Base-by-base conservation (phyloP, 1,139 yeast species). In the Hansenula anomala region DNA sequence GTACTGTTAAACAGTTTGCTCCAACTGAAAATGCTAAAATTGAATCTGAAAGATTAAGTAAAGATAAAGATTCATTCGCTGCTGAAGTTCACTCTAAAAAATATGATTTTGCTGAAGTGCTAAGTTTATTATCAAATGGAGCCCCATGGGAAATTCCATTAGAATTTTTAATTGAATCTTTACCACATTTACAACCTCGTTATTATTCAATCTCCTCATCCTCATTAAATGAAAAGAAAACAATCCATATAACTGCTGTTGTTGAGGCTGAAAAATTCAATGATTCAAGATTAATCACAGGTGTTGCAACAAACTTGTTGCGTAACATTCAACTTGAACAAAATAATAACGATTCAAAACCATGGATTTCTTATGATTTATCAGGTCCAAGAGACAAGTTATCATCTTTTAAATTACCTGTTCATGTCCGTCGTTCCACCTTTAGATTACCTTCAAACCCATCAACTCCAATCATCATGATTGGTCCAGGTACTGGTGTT, bases 401-500 rank as follows among this genome's bases (percentile, higher is more conserved):
- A 49, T 45, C 62, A 12, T 60, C 66, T 28, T 70, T 57, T 62
- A 85, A 81, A 58, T 71, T 90, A 40, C 97, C 97, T 12, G 82
- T 92, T 34, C 96, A 89, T 61, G 85, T 92, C 35, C 85, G 98
- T 66, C 88, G 94, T 64, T 89, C 97, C 9, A 86, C 94, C 41
- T 92, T 92, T 69, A 90, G 88, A 69, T 73, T 92, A 48, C 98
- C 98, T n/a, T 71, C 89, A 14, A 87, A 87, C 58, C 82, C 95
- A 24, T 63, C 76, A 14, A 79, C 83, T 34, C 97, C 98, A 9
- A 75, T 92, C 27, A 87, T 92, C 52, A 78, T 90, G 83, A 75
- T 92, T 58, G 98, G 98, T 28, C 97, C 98, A 36, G 98, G 98
- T 49, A 92, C 98, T 8, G 98, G 98, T 59, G 92, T 92, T 41